Percentiles rank a stretch among this genome's conserved stretches.
These are phyloP conservation scores for Chalciporus sphaerocephalus DNA, from an alignment of 768 basidiomycete species.

Conservation along the genomic window DNA sequence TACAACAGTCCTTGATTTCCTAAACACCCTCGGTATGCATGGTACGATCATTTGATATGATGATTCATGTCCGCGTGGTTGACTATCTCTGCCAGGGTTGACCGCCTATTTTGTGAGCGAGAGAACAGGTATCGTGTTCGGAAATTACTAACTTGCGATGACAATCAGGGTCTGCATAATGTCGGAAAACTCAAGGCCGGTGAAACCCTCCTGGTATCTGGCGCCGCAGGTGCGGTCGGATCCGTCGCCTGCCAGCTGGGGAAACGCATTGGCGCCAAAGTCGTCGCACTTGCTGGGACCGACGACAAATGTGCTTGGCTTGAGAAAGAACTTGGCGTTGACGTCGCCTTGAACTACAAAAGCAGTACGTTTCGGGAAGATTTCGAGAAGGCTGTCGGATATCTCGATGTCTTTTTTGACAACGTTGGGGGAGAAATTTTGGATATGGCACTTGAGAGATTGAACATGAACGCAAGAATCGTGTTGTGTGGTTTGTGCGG, in stretches of 20 bases:
- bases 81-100: conserved; percentile 45
- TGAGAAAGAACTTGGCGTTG: conserved; percentile 77
- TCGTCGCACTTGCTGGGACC: conserved; percentile 85
- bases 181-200: conserved; percentile 77
- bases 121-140: not conserved
- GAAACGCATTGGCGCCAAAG: conserved; percentile 71
- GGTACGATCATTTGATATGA: conserved; percentile 43
- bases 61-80: not conserved
- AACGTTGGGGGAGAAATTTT: conserved; percentile 81
- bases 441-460: conserved; percentile 65
- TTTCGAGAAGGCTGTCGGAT: conserved; percentile 66
- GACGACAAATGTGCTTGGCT: conserved; percentile 84
- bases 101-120: conserved; percentile 83
- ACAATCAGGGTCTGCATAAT: conserved; percentile 69
- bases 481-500: conserved; percentile 68
- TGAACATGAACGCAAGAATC: conserved; percentile 77
- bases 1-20: conserved; percentile 64
- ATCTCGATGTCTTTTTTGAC: conserved; percentile 82
- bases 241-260: conserved; percentile 79
- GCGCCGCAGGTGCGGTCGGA: conserved; percentile 91
- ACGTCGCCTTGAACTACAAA: conserved; percentile 87
- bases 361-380: conserved; percentile 63
- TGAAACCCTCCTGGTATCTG: conserved; percentile 82
- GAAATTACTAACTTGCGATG: conserved; percentile 2
- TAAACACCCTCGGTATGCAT: conserved; percentile 72